A percentile compares a stretch with the other conserved stretches of the same genome.
These are phyloP conservation scores for Lupinus albus DNA, from an alignment of 306 rosid species.

Conservation along the genomic window DNA sequence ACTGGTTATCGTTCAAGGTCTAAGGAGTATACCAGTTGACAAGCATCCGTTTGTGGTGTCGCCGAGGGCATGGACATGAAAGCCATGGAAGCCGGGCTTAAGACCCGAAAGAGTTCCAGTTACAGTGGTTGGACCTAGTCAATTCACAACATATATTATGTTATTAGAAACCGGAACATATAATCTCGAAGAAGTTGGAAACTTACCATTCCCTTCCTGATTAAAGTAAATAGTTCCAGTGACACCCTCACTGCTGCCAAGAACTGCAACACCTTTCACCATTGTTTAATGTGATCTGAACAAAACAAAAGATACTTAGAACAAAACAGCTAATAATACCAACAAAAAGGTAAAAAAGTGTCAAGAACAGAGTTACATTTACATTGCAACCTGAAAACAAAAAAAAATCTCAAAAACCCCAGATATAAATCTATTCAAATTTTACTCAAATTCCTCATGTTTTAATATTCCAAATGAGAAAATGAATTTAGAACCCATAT, in stretches of 20 bases:
- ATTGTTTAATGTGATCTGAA: slow-evolving; percentile 80
- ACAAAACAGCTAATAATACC: not conserved
- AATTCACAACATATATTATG: slow-evolving; percentile 1
- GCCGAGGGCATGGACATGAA: slow-evolving; percentile 92
- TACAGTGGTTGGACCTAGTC: slow-evolving; percentile 77
- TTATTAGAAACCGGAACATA: slow-evolving; percentile 4
- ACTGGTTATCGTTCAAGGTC: not conserved
- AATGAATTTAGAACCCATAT: too few relatives aligned
- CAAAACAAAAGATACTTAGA: slow-evolving; percentile 43
- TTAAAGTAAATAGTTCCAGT: slow-evolving; percentile 62
- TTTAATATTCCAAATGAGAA: too few relatives aligned
- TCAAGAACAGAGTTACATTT: too few relatives aligned
- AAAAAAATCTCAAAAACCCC: too few relatives aligned
- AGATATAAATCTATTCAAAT: too few relatives aligned
- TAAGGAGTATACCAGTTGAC: slow-evolving; percentile 72
- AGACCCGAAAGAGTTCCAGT: slow-evolving; percentile 78
- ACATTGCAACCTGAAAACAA: too few relatives aligned
- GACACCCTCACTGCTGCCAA: slow-evolving; percentile 67
- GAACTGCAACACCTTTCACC: slow-evolving; percentile 95
- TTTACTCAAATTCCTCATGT: too few relatives aligned
- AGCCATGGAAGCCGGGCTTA: slow-evolving; percentile 87
- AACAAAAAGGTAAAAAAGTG: too few relatives aligned
- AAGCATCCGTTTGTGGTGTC: slow-evolving; percentile 96
- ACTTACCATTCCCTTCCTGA: slow-evolving; percentile 81
- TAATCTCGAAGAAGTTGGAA: not conserved